Evolutionary conservation across 176 grass and related monocot genomes (phyloP).

Genomic region (Musa acuminata): DNA sequence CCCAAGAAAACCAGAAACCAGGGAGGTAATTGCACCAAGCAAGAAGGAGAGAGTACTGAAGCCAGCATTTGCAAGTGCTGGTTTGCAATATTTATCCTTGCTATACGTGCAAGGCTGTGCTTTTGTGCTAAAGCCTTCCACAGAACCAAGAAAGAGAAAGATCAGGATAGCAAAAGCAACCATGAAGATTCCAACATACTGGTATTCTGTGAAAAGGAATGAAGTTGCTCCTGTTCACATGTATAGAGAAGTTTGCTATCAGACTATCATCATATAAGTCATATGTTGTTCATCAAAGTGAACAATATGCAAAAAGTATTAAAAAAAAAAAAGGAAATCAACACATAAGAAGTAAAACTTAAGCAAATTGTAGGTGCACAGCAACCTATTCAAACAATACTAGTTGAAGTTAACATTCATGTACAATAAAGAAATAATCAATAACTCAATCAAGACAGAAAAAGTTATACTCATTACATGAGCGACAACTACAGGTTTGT

Average conservation of each 20-base stretch:
- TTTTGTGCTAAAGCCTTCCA: constrained; percentile 64
- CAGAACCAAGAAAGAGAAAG: constrained; percentile 74
- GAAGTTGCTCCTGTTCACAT: constrained; percentile 53
- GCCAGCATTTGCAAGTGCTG: constrained; percentile 33
- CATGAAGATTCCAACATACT: constrained; percentile 70
- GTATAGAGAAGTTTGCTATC: constrained; percentile 15
- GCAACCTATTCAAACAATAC: too few species aligned
- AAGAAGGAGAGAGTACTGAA: constrained; percentile 45
- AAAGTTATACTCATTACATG: too few species aligned
- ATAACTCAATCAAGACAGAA: too few species aligned
- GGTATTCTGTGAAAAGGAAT: constrained; percentile 67
- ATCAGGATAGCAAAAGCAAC: constrained; percentile 58
- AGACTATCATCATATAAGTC: neutral
- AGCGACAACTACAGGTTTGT: too few species aligned
- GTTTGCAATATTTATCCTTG: constrained; percentile 38
- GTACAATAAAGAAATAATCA: too few species aligned
- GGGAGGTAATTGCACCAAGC: constrained; percentile 41
- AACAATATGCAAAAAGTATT: neutral
- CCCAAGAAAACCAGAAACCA: constrained; percentile 44
- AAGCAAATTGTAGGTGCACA: neutral
- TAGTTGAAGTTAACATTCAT: neutral
- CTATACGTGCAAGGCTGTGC: constrained; percentile 50
- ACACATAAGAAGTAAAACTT: neutral
- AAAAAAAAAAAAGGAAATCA: neutral
- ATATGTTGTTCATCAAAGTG: neutral